Base-by-base conservation (phyloP, 768 basidiomycete species). In the Grammothele lineata region DNA sequence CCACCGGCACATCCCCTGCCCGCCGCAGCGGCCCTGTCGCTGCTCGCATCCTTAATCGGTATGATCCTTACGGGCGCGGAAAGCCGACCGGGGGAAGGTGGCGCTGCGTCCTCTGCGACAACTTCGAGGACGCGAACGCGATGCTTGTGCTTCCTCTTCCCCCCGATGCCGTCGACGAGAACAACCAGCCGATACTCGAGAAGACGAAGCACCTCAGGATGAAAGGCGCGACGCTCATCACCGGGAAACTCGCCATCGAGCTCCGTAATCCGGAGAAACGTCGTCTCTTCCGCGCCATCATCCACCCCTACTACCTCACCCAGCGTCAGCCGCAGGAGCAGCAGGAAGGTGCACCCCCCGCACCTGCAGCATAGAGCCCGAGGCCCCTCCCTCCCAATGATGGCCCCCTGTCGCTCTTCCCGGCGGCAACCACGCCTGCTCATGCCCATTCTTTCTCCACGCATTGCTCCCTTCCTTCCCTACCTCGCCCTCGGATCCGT, bases 221-320 rank as follows among this genome's bases (percentile, higher is more conserved):
- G 8, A 56, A 49, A 26, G 27, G 44, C 40, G 65, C 73, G 0
- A 57, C 78, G 19, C 67, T 85, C 26, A 61, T 81, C 42, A 68
- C 80, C 12, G 81, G 81, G 1, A 66, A 69, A 1, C 72, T 74
- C 0, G 55, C 81, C 14, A 65, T 72, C 35, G 62, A 66, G 17
- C 62, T 82, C 38, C 76, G 80, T 43, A 65, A 71, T 10, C 66
- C 71, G 1, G 62, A 67, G 26, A 60, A 66, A 8, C 70, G 62
- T 15, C 50, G 78, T 22, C 64, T 69, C 12, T 71, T 70, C 50
- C 76, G 76, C 30, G 68, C 74, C 8, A 70, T 77, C 18, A 53
- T 84, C 7, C 75, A 78, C 50, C 81, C 83, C 2, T 85, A 83
- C 60, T 74, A 74, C 51, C 65, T 80, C 26, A 61, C 67, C n/a